Percentiles rank a stretch among this genome's conserved stretches.
Conservation (phyloP, 2,329 filamentous ascomycete genomes). For the Sporothrix mexicana region DNA sequence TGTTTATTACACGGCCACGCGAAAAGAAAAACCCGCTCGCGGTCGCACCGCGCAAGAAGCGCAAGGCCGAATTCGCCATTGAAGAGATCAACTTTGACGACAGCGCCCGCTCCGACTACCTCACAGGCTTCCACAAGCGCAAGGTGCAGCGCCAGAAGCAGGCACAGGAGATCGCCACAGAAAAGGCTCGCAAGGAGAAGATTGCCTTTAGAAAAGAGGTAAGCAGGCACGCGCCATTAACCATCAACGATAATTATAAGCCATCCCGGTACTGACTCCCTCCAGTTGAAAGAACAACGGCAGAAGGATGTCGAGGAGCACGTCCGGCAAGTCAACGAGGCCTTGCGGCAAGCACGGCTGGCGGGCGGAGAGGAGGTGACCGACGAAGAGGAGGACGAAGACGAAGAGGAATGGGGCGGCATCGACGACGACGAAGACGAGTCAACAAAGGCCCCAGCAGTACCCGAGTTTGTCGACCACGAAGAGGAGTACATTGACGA, state of each 20-base stretch:
- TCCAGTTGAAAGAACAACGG: constrained; percentile 80
- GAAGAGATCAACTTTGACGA: constrained; percentile 88
- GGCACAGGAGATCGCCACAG: constrained; percentile 80
- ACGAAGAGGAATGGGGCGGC: constrained; percentile 65
- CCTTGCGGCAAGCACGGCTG: constrained; percentile 67
- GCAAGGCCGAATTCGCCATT: constrained; percentile 64
- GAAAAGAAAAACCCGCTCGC: constrained; percentile 61
- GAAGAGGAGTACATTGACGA: constrained; percentile 97
- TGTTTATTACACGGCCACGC: constrained; percentile 62
- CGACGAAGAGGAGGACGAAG: constrained; percentile 51
- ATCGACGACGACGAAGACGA: constrained; percentile 55
- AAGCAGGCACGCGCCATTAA: neutral
- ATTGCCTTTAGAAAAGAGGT: constrained; percentile 75
- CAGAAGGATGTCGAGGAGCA: constrained; percentile 82
- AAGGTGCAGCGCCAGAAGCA: constrained; percentile 84
- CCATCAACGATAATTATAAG: no score
- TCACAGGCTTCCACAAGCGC: constrained; percentile 96
- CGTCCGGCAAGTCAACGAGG: constrained; percentile 74
- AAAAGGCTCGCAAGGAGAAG: constrained; percentile 78
- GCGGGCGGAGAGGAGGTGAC: constrained; percentile 51
- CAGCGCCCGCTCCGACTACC: constrained; percentile 78
- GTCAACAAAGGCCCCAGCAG: constrained; percentile 41
- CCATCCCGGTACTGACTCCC: neutral
- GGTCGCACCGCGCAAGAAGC: constrained; percentile 60
- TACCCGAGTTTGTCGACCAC: constrained; percentile 66